A percentile compares a stretch with the other conserved stretches of the same genome.
Evolutionary conservation across 768 basidiomycete genomes (phyloP).

Genomic region (Lepiota subincarnata): DNA sequence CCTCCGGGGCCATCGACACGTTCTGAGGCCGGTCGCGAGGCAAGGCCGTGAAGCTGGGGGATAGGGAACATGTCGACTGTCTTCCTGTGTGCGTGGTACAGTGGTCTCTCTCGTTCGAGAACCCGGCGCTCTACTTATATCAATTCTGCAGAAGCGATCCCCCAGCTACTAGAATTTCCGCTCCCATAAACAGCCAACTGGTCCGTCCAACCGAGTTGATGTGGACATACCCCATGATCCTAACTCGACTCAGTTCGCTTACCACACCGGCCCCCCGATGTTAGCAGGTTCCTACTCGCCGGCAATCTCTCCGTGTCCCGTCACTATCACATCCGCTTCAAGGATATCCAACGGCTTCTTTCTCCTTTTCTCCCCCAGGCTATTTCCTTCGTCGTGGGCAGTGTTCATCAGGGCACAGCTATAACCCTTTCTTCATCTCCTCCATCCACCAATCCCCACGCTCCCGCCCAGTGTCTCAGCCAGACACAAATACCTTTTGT

Average conservation of each 20-base stretch:
- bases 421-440: neutral
- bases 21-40: neutral
- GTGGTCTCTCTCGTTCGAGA: neutral
- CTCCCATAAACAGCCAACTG: neutral
- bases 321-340: constrained; percentile 10
- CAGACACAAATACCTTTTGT: neutral
- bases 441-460: neutral
- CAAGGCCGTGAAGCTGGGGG: neutral
- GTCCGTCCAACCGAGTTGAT: neutral
- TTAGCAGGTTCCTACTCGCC: neutral
- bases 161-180: neutral
- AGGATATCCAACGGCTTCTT: neutral
- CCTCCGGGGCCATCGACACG: neutral
- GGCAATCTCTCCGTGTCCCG: neutral
- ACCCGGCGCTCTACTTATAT: neutral
- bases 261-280: neutral
- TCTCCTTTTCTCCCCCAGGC: neutral
- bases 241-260: neutral
- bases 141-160: neutral
- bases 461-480: neutral
- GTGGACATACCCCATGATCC: neutral
- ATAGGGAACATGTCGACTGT: neutral
- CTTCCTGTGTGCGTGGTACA: neutral
- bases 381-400: constrained; percentile 1
- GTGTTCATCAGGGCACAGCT: neutral